A percentile compares a stretch with the other conserved stretches of the same genome.
Conservation (phyloP, 2,329 filamentous ascomycete genomes). For the Botrytis aclada region DNA sequence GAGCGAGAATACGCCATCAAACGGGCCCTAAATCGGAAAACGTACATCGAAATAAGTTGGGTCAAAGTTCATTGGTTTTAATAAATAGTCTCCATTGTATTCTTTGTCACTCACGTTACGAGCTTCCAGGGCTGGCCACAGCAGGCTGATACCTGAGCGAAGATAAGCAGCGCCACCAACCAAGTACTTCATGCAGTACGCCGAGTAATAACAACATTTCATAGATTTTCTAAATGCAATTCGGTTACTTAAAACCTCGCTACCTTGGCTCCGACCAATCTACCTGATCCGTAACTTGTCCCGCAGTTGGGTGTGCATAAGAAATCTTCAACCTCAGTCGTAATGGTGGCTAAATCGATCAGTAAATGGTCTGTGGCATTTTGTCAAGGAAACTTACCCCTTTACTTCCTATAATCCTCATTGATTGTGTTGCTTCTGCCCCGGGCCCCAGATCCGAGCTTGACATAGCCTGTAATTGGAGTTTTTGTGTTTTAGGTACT, state of each 20-base stretch:
- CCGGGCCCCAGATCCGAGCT: constrained; percentile 72
- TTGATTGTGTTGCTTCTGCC: constrained; percentile 81
- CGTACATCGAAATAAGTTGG: neutral
- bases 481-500: constrained; percentile 92
- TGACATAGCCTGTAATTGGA: constrained; percentile 89
- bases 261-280: constrained; percentile 82
- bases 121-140: neutral
- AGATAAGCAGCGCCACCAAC: neutral
- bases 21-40: neutral
- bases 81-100: neutral
- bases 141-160: neutral
- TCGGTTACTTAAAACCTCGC: constrained; percentile 7
- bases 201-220: constrained; percentile 7
- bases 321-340: constrained; percentile 82
- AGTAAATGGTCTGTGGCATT: constrained; percentile 21
- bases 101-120: neutral
- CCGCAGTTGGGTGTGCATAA: constrained; percentile 68
- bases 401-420: constrained; percentile 81
- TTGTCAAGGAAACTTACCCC: constrained; percentile 65
- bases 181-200: constrained; percentile 1
- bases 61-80: neutral
- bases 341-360: constrained; percentile 61
- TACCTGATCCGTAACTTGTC: constrained; percentile 82
- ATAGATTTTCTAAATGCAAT: constrained; percentile 12
- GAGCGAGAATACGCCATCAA: neutral